A percentile compares a stretch with the other conserved stretches of the same genome.
These are phyloP conservation scores for Testicularia cyperi DNA, from an alignment of 1,284 basidiomycete species.

Conservation along the genomic window DNA sequence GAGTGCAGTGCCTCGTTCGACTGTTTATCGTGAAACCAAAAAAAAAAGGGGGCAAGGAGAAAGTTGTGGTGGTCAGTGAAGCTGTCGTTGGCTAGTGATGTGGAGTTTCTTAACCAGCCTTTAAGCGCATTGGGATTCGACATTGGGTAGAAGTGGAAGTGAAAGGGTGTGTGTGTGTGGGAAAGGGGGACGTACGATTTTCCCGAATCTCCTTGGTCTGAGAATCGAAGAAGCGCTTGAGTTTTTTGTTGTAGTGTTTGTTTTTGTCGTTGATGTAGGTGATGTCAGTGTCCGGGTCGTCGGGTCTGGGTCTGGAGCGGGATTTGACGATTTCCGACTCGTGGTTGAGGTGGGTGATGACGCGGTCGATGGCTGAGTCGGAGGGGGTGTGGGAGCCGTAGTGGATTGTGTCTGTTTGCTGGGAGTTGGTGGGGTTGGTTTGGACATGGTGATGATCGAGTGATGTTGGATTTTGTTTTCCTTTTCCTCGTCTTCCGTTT, in stretches of 20 bases:
- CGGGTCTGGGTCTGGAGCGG: constrained; percentile 79
- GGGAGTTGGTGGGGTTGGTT: no score
- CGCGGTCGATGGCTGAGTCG: constrained; percentile 90
- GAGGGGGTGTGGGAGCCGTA: constrained; percentile 92
- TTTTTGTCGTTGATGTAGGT: constrained; percentile 99
- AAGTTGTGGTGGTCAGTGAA: no score
- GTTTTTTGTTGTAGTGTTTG: constrained; percentile 98
- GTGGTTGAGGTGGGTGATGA: constrained; percentile 85
- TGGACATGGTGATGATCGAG: no score
- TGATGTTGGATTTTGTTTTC: no score
- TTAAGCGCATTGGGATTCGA: no score
- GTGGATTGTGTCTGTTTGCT: constrained; percentile 12
- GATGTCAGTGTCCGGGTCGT: constrained; percentile 90
- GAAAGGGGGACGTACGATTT: constrained; percentile 27
- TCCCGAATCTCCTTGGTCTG: constrained; percentile 75
- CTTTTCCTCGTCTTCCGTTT: background rate
- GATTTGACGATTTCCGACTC: constrained; percentile 66
- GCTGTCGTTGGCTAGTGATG: no score
- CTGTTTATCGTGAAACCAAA: no score
- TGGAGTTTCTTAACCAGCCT: no score
- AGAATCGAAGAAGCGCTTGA: constrained; percentile 95
- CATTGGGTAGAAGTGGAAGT: no score
- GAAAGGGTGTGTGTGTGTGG: no score
- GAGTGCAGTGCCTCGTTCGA: constrained; percentile 44
- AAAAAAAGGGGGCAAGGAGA: no score